phyloP scores from a whole-genome alignment of 2,329 filamentous ascomycete species.

The Alternaria sp. region DNA sequence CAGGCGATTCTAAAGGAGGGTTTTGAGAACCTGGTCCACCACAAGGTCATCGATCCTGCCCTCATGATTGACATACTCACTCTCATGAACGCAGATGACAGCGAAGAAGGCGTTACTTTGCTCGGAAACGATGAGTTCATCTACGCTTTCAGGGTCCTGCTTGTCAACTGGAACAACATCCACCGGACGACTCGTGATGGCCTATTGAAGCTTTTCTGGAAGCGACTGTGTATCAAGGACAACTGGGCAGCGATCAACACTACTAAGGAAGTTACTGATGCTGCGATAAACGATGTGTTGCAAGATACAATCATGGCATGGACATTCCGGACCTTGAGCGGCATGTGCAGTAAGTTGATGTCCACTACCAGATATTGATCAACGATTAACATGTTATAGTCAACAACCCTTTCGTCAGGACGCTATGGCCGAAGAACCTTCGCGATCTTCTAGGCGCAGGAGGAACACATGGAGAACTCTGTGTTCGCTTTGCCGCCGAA shows the following conservation, averaged over 20 bases:
- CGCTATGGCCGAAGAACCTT: constrained; percentile 33
- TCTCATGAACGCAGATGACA: constrained; percentile 68
- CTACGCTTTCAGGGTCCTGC: constrained; percentile 70
- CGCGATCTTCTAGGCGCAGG: constrained; percentile 53
- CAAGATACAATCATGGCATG: constrained; percentile 70
- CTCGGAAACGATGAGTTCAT: constrained; percentile 72
- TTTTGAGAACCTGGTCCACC: constrained; percentile 73
- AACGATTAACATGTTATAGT: constrained; percentile 23
- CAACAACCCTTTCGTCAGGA: constrained; percentile 17
- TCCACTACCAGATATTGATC: background rate
- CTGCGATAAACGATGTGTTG: constrained; percentile 69
- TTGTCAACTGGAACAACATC: constrained; percentile 63
- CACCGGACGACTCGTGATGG: constrained; percentile 56
- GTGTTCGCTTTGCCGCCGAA: constrained; percentile 60
- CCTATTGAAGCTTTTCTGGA: constrained; percentile 77
- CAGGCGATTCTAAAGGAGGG: constrained; percentile 74
- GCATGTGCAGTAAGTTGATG: constrained; percentile 63
- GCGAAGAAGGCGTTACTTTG: constrained; percentile 48
- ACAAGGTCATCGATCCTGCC: constrained; percentile 69
- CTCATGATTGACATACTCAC: constrained; percentile 79
- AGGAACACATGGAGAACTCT: constrained; percentile 66
- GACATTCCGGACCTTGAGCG: constrained; percentile 70
- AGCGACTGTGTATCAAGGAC: constrained; percentile 82
- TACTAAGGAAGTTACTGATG: constrained; percentile 76
- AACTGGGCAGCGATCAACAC: constrained; percentile 85